These are phyloP conservation scores for Globisporangium mamillatum DNA, from an alignment of 352 stramenopile genomes.

Conservation along the genomic window DNA sequence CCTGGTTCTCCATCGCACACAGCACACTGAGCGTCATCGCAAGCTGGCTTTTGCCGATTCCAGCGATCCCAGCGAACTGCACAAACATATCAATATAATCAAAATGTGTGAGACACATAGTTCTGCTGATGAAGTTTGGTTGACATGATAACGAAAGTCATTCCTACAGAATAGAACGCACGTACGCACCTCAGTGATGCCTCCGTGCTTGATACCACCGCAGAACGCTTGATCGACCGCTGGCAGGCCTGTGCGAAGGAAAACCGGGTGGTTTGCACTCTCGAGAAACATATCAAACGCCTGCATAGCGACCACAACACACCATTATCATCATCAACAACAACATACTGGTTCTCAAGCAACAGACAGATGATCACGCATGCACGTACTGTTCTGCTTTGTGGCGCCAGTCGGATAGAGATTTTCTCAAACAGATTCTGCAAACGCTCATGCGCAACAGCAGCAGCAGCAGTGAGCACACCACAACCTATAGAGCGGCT, in stretches of 20 bases:
- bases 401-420: conserved; percentile 49
- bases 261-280: conserved; percentile 58
- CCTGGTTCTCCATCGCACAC: conserved; percentile 62
- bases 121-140: background rate
- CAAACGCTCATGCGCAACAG: conserved; percentile 5
- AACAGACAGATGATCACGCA: background rate
- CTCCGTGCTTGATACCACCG: conserved; percentile 52
- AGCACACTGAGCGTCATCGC: conserved; percentile 73
- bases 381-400: conserved; percentile 33
- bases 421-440: conserved; percentile 58
- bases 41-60: conserved; percentile 75
- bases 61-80: conserved; percentile 66
- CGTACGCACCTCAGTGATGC: conserved; percentile 46
- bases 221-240: conserved; percentile 58
- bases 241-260: conserved; percentile 61
- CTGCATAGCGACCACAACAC: conserved; percentile 20
- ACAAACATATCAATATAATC: background rate
- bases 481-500: background rate
- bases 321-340: too few relatives aligned
- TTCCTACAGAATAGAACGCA: background rate
- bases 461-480: background rate
- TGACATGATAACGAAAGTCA: background rate
- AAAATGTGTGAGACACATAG: background rate
- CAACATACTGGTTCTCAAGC: too few relatives aligned
- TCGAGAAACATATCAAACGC: conserved; percentile 80